phyloP scores from a whole-genome alignment of 2,329 filamentous ascomycete species.

The Fusarium secorum region DNA sequence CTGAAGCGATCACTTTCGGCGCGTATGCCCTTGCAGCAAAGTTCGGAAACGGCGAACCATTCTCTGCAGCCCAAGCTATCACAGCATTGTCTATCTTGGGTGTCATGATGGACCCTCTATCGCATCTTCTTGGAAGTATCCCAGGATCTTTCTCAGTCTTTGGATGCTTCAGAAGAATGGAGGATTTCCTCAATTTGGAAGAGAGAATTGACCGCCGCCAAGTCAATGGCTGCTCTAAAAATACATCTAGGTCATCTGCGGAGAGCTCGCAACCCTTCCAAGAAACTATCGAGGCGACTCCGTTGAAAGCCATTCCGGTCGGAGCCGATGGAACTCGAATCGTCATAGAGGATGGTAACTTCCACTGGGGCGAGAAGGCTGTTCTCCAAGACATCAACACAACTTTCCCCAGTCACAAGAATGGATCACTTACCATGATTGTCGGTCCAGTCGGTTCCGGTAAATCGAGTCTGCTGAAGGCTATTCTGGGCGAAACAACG shows the following conservation, averaged over 20 bases:
- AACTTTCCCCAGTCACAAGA: constrained; percentile 23
- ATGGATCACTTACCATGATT: constrained; percentile 43
- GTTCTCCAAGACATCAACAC: constrained; percentile 39
- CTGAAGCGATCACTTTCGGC: constrained; percentile 44
- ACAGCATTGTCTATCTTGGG: constrained; percentile 44
- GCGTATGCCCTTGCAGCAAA: constrained; percentile 44
- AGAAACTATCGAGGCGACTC: constrained; percentile 17
- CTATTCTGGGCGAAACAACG: constrained; percentile 43
- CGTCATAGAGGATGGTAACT: constrained; percentile 36
- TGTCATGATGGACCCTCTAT: constrained; percentile 43
- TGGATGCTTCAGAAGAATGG: constrained; percentile 45
- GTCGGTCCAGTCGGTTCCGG: constrained; percentile 46
- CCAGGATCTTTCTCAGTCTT: constrained; percentile 39
- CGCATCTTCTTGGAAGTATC: constrained; percentile 38
- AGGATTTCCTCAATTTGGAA: constrained; percentile 41
- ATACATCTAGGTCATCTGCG: background rate
- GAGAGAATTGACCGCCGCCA: constrained; percentile 39
- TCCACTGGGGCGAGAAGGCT: constrained; percentile 41
- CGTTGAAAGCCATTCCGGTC: background rate
- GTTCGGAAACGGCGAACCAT: constrained; percentile 33
- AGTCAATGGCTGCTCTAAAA: constrained; percentile 1
- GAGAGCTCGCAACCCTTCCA: background rate
- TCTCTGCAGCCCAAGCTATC: constrained; percentile 44
- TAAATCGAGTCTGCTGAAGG: constrained; percentile 46
- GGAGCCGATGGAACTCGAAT: constrained; percentile 10